Base-by-base conservation (phyloP, 1,139 yeast species). In the Hyphopichia khmerensis region DNA sequence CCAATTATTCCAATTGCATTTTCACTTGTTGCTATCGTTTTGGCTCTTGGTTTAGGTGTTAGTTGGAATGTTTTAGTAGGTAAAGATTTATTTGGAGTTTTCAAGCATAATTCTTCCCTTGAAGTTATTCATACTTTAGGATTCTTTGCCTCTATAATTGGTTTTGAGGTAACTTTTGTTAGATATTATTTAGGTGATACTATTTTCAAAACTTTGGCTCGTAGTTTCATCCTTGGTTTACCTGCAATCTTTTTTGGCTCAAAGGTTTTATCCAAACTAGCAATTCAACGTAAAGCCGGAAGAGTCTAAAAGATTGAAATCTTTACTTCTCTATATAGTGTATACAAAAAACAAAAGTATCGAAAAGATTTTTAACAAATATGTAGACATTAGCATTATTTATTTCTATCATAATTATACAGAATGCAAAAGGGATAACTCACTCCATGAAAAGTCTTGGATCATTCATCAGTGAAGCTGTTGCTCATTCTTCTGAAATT, bases 191-290 rank as follows among this genome's bases (percentile, higher is more conserved):
- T 81, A 50, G 86, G 88, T 26, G 71, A 79, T 34, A 73, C 88
- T 19, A 87, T 91, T 41, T 90, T 91, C 62, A 72, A 79, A 18
- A 82, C 96, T 1, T 60, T 90, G 39, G 69, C 72, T 48, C 72
- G 79, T 48, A 65, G 75, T 10, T 70, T 75, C 10, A 49, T 80
- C 19, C 65, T 84, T 43, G 73, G 77, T 5, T 76, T 81, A 2
- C 77, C 87, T 33, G 69, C 85, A 24, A 60, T 87, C 36, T 75
- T 77, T 60, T 68, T 83, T 45, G 96, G 96, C n/a, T 75, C 89
- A 7, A 77, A 80, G 52, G 87, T 85, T 14, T 65, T 65, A 41
- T 58, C 60, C 52, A 53, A 57, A 36, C 67, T 73, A 53, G 65
- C 66, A 31, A 51, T 53, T 33, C 62, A 61, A 47, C 67, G 75